Evolutionary conservation across 2,329 filamentous ascomycete genomes (phyloP).

Genomic region (Arthrobotrys sphaeroides): DNA sequence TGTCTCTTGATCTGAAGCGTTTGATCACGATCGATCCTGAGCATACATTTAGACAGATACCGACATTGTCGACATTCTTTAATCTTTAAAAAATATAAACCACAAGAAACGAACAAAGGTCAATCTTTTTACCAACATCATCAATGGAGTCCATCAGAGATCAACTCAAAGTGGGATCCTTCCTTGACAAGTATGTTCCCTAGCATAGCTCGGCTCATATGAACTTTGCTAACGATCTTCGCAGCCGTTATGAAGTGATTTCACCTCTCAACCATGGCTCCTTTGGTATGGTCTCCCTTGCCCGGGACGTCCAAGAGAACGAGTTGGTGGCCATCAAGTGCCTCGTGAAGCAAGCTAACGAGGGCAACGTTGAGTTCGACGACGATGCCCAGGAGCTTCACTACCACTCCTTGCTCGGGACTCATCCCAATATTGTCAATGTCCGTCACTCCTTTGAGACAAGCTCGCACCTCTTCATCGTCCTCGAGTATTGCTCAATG

Average conservation of each 20-base stretch:
- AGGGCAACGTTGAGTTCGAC: slow-evolving; percentile 72
- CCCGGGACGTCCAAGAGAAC: slow-evolving; percentile 78
- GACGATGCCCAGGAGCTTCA: slow-evolving; percentile 72
- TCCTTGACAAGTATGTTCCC: slow-evolving; percentile 73
- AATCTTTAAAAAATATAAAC: slow-evolving; percentile 39
- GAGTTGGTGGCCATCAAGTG: slow-evolving; percentile 95
- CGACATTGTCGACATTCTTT: slow-evolving; percentile 48
- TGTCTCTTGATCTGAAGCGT: slow-evolving; percentile 53
- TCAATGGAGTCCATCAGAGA: slow-evolving; percentile 87
- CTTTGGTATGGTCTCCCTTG: slow-evolving; percentile 98
- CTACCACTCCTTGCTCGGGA: slow-evolving; percentile 80
- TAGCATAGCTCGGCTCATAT: neutral
- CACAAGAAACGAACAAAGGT: slow-evolving; percentile 23
- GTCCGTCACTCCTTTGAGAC: slow-evolving; percentile 92
- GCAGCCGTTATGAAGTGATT: slow-evolving; percentile 82
- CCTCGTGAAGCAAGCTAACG: slow-evolving; percentile 80
- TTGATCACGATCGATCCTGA: slow-evolving; percentile 54
- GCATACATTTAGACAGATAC: slow-evolving; percentile 26
- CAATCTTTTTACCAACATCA: slow-evolving; percentile 18
- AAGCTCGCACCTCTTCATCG: slow-evolving; percentile 85
- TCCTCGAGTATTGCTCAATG: slow-evolving; percentile 93
- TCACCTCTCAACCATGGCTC: slow-evolving; percentile 97
- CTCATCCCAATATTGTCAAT: slow-evolving; percentile 93
- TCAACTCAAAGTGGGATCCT: slow-evolving; percentile 78
- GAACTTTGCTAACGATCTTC: slow-evolving; percentile 11